Evolutionary conservation across 202 grass and related monocot species (phyloP).

Genomic region (Bolboschoenoplectus hybrid): DNA sequence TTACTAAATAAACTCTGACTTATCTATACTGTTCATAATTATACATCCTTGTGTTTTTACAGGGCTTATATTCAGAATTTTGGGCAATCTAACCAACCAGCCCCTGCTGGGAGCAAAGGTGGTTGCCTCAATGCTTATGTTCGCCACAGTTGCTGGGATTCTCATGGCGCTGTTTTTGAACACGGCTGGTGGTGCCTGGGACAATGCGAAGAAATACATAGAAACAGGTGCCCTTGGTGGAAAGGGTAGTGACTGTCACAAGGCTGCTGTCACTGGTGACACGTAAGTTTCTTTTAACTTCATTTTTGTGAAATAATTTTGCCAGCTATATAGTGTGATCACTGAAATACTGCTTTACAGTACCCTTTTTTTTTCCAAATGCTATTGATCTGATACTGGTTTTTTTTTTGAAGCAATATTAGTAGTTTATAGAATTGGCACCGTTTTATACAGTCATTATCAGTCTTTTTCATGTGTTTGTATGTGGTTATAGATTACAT

Average conservation of each 20-base stretch:
- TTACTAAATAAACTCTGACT: neutral
- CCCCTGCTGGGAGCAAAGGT: slow-evolving; percentile 88
- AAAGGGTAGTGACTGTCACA: slow-evolving; percentile 92
- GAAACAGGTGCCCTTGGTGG: slow-evolving; percentile 97
- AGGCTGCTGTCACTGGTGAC: slow-evolving; percentile 93
- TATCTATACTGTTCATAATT: slow-evolving; percentile 36
- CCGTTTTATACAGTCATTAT: neutral
- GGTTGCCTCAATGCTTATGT: slow-evolving; percentile 95
- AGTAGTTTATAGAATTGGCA: neutral
- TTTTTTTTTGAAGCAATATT: neutral
- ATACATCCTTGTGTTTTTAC: slow-evolving; percentile 44
- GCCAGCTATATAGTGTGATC: neutral
- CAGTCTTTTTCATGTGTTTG: neutral
- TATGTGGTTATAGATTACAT: neutral
- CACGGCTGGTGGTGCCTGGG: slow-evolving; percentile 95
- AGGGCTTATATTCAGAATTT: slow-evolving; percentile 82
- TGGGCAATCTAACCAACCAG: slow-evolving; percentile 75
- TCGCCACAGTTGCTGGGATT: slow-evolving; percentile 82
- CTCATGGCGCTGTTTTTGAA: slow-evolving; percentile 99
- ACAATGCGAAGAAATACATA: slow-evolving; percentile 99
- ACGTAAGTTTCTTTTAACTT: slow-evolving; percentile 69
- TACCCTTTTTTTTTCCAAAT: neutral
- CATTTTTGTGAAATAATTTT: slow-evolving; percentile 13
- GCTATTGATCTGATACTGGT: neutral
- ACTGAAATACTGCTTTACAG: neutral